Evolutionary conservation across 495 filamentous ascomycete genomes (phyloP).

Genomic region (Penicillium coffeae): DNA sequence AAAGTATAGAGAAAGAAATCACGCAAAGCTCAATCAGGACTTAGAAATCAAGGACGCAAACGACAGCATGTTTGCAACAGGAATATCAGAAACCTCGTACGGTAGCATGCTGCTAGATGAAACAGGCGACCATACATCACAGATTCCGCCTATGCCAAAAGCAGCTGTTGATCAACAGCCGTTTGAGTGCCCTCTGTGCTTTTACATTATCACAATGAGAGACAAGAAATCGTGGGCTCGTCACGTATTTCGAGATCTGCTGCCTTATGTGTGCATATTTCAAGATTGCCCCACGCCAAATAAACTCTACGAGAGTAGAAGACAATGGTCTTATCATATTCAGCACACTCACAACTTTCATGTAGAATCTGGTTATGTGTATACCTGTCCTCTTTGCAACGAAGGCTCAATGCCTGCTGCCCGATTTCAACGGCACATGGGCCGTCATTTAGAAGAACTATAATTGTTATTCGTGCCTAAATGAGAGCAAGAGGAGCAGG

Average conservation of each 20-base stretch:
- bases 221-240: constrained; percentile 12
- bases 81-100: too few species aligned
- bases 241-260: constrained; percentile 29
- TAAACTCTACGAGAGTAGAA: constrained; percentile 19
- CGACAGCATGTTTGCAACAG: too few species aligned
- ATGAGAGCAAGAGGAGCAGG: too few species aligned
- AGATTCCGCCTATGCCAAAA: too few species aligned
- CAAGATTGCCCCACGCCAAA: constrained; percentile 14
- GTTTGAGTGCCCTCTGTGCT: too few species aligned
- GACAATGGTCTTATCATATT: constrained; percentile 22
- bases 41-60: too few species aligned
- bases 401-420: neutral
- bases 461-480: too few species aligned
- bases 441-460: constrained; percentile 19
- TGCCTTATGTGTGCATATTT: constrained; percentile 25
- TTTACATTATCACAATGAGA: too few species aligned
- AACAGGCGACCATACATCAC: too few species aligned
- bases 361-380: neutral
- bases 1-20: constrained; percentile 20
- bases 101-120: too few species aligned
- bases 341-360: constrained; percentile 3
- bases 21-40: constrained; percentile 13
- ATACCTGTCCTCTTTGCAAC: constrained; percentile 11
- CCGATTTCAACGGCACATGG: constrained; percentile 13
- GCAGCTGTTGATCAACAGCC: too few species aligned